Evolutionary conservation across 768 basidiomycete species (phyloP).

Genomic region (Podaxis sp.): DNA sequence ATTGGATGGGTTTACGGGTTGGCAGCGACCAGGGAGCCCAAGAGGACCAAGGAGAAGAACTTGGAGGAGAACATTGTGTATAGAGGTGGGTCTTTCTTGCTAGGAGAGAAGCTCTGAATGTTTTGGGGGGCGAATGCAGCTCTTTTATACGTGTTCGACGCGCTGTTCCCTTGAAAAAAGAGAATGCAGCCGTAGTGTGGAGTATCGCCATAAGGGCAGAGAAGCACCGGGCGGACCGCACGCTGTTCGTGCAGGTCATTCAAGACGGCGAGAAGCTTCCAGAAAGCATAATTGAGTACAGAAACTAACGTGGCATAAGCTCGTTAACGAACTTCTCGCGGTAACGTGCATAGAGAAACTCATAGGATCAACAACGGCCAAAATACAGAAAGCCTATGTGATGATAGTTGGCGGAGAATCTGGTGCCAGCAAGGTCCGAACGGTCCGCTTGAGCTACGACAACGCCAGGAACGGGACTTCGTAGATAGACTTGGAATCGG

Average conservation of each 20-base stretch:
- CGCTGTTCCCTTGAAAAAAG: background rate
- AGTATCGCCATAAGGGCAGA: background rate
- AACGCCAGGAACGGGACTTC: too few species aligned
- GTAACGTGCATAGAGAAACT: background rate
- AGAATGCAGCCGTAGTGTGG: too few species aligned
- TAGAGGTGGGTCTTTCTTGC: background rate
- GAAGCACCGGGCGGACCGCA: background rate
- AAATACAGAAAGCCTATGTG: background rate
- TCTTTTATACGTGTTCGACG: constrained; percentile 8
- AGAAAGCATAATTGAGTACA: background rate
- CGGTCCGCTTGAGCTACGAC: background rate
- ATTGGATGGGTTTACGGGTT: constrained; percentile 20
- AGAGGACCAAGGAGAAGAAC: constrained; percentile 15
- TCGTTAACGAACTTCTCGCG: background rate
- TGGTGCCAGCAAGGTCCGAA: background rate
- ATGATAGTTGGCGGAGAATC: background rate
- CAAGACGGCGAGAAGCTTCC: background rate
- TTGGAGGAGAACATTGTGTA: constrained; percentile 5
- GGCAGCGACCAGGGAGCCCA: constrained; percentile 18
- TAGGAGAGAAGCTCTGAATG: background rate
- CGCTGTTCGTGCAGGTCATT: background rate
- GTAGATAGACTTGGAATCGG: background rate
- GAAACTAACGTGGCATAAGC: background rate
- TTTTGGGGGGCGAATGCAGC: background rate
- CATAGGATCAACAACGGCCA: constrained; percentile 8